Base-by-base conservation (phyloP, 2,329 filamentous ascomycete genomes). In the Exophiala oligosperma region DNA sequence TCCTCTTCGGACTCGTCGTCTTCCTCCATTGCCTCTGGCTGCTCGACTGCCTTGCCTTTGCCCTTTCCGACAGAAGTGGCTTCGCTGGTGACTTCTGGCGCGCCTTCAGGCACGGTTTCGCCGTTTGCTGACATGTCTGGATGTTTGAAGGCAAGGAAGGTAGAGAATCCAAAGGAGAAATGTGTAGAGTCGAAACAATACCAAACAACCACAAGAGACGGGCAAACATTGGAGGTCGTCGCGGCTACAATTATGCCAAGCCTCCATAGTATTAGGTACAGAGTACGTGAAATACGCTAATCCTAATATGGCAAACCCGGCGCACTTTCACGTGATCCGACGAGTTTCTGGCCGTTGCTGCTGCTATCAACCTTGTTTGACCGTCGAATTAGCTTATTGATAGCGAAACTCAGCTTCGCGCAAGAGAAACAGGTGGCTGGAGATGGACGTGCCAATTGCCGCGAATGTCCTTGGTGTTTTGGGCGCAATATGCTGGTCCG, bases 11-110 rank as follows among this genome's bases (percentile, higher is more conserved):
- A 88, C 1, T 91, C 84, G 32, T 89, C 88, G 67, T 91, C 88
- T 46, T 88, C 89, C 84, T 81, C 81, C 70, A 84, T 77, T 67
- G 89, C 78, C 43, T 74, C 75, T 54, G 75, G 74, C 35, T 78
- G 72, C 50, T 84, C 83, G 41, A 77, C 72, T 41, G 84, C 87
- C 81, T 96, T 96, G 79, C 91, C 91, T 82, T 96, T 96, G 76
- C 90, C 91, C 83, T 96, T 96, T 11, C 61, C 61, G 6, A 9
- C 9, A 35, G 32, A 35, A 7, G 32, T 35, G 32, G 12, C 40
- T 9, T 43, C 53, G 74, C 80, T 77, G 37, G 50, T 44, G 9
- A 66, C 54, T 29, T 64, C 65, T 37, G 44, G 57, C 2, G 57
- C 52, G 43, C 57, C 56, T 41, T 61, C 41, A 40, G 63, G 63